Conservation (phyloP, 345 rosid species). For the Arabidopsis arenosa region DNA sequence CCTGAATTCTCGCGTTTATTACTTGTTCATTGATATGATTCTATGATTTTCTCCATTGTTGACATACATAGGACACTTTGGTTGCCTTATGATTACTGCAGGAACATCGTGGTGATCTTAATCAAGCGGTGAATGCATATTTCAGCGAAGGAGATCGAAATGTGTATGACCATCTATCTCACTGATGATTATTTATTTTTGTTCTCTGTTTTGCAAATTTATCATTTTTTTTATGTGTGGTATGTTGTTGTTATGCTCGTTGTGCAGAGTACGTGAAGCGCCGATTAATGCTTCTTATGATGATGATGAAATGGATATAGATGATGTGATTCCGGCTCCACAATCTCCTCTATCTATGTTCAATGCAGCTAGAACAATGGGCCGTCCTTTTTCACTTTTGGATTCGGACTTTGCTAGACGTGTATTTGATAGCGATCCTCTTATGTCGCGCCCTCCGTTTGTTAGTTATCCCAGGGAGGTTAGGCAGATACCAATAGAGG, state of each 20-base stretch:
- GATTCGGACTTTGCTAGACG: conserved; percentile 56
- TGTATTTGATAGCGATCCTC: conserved; percentile 52
- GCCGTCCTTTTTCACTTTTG: conserved; percentile 51
- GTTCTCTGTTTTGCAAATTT: background rate
- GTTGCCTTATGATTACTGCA: conserved; percentile 28
- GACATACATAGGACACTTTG: too few species aligned
- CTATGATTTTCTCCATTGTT: conserved; percentile 4
- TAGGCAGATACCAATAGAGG: conserved; percentile 89
- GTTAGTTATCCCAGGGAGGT: conserved; percentile 86
- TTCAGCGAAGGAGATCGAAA: conserved; percentile 84
- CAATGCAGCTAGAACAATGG: conserved; percentile 47
- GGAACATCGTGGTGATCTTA: conserved; percentile 93
- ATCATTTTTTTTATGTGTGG: background rate
- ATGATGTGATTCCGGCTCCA: conserved; percentile 62
- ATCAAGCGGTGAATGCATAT: conserved; percentile 92
- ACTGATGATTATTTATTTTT: conserved; percentile 9
- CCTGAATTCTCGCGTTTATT: conserved; percentile 10
- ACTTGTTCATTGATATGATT: conserved; percentile 29
- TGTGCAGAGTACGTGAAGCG: conserved; percentile 47
- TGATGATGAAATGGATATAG: conserved; percentile 87
- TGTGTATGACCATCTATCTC: conserved; percentile 46
- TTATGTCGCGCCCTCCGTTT: conserved; percentile 57
- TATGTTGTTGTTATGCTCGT: background rate
- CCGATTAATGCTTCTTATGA: conserved; percentile 51
- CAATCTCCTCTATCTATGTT: conserved; percentile 51